These are phyloP conservation scores for Aspergillus sp. DNA, from an alignment of 2,329 filamentous ascomycete genomes.

Conservation along the genomic window DNA sequence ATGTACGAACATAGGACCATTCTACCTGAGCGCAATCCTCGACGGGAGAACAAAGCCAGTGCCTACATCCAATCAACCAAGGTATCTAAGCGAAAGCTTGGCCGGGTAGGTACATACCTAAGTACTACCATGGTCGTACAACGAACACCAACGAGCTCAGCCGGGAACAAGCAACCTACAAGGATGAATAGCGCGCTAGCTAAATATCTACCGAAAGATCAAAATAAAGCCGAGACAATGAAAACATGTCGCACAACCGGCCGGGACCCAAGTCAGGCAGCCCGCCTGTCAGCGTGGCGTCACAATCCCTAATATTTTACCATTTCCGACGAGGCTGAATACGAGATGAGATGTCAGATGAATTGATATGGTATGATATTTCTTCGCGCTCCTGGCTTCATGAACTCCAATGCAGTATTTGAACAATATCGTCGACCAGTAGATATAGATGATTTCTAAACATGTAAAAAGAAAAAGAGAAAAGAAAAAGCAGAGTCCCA, in stretches of 20 bases:
- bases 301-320: too few species aligned
- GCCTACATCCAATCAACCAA: too few species aligned
- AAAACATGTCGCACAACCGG: not conserved
- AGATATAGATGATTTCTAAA: not conserved
- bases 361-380: not conserved
- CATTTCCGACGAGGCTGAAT: not conserved
- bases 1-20: too few species aligned
- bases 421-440: not conserved
- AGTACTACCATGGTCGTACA: not conserved
- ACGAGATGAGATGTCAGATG: not conserved
- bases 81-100: too few species aligned
- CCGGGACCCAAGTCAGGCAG: too few species aligned
- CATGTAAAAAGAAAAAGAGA: not conserved
- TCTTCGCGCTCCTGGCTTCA: not conserved
- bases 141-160: not conserved
- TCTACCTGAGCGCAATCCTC: too few species aligned
- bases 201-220: not conserved
- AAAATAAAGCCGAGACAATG: not conserved
- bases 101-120: too few species aligned
- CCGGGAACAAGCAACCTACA: not conserved
- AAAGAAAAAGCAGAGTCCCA: not conserved
- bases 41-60: too few species aligned
- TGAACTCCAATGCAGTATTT: not conserved
- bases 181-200: not conserved
- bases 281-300: too few species aligned